Evolutionary conservation across 257 asterid species (phyloP).

Genomic region (Nyctanthes arbortristis): DNA sequence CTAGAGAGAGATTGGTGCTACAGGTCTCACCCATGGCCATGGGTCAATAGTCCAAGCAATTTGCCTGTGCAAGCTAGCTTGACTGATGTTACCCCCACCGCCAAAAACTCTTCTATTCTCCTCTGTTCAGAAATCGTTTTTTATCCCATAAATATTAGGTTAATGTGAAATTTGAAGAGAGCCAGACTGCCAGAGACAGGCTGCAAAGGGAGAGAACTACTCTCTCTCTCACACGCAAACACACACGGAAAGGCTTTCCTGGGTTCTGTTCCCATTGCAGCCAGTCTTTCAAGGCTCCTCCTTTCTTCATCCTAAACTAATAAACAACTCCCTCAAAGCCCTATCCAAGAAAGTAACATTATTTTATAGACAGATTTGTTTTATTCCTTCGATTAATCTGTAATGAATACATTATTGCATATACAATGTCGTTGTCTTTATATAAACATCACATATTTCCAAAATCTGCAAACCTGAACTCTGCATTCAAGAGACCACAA

Average conservation of each 20-base stretch:
- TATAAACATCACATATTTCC: slow-evolving; percentile 42
- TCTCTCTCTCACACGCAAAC: slow-evolving; percentile 8
- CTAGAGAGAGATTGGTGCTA: no score
- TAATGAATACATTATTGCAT: slow-evolving; percentile 20
- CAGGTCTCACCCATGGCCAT: no score
- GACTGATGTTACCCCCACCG: no score
- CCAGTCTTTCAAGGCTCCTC: slow-evolving; percentile 29
- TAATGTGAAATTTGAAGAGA: slow-evolving; percentile 45
- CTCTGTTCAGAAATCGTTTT: no score
- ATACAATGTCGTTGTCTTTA: slow-evolving; percentile 25
- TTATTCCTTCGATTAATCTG: neutral
- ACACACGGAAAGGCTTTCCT: slow-evolving; percentile 1
- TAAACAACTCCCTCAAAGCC: slow-evolving; percentile 44
- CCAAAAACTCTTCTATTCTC: no score
- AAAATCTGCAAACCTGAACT: slow-evolving; percentile 29
- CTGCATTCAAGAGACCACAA: slow-evolving; percentile 38
- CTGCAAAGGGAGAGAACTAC: slow-evolving; percentile 26
- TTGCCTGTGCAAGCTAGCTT: no score
- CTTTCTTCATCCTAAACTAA: slow-evolving; percentile 25
- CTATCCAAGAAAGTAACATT: slow-evolving; percentile 36
- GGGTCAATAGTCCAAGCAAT: no score
- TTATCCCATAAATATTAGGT: no score
- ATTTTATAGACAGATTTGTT: neutral
- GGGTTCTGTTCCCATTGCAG: slow-evolving; percentile 21
- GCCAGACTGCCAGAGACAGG: slow-evolving; percentile 31